Percentiles rank a stretch among this genome's conserved stretches.
These are phyloP conservation scores for Hippophae rhamnoides DNA, from an alignment of 306 rosid species.

Conservation along the genomic window DNA sequence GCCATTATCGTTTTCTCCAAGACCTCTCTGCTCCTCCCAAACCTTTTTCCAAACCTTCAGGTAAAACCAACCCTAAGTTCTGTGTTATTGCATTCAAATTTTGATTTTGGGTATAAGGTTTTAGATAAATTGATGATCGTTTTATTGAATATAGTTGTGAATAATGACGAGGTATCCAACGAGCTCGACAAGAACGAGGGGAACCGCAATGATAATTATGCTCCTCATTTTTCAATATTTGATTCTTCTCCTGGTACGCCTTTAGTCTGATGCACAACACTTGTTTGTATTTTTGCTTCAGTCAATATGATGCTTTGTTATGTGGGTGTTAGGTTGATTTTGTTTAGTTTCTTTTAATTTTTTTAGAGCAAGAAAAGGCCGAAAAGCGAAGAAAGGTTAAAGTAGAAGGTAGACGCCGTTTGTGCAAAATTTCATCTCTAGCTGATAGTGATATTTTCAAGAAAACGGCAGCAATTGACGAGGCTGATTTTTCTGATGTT, in stretches of 20 bases:
- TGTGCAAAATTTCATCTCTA: conserved; percentile 48
- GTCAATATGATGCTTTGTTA: neutral
- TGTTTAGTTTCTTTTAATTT: neutral
- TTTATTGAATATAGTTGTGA: conserved; percentile 3
- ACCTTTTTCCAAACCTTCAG: conserved; percentile 24
- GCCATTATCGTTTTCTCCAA: conserved; percentile 77
- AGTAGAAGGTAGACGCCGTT: conserved; percentile 67
- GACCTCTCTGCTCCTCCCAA: conserved; percentile 53
- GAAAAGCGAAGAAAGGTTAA: conserved; percentile 33
- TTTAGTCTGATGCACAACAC: neutral
- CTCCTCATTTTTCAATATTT: conserved; percentile 45
- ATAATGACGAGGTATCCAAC: conserved; percentile 14
- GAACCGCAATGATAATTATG: conserved; percentile 1
- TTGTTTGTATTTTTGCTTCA: neutral
- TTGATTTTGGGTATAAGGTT: neutral
- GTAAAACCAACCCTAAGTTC: conserved; percentile 1
- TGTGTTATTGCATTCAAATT: neutral
- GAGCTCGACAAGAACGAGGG: neutral
- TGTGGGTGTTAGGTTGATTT: neutral
- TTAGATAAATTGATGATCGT: neutral
- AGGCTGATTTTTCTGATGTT: conserved; percentile 24
- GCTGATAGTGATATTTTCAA: conserved; percentile 12
- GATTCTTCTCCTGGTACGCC: conserved; percentile 30
- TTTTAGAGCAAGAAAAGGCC: conserved; percentile 34
- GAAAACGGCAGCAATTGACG: conserved; percentile 22